Conservation (phyloP, 2,329 filamentous ascomycete species). For the Colletotrichum orbiculare region DNA sequence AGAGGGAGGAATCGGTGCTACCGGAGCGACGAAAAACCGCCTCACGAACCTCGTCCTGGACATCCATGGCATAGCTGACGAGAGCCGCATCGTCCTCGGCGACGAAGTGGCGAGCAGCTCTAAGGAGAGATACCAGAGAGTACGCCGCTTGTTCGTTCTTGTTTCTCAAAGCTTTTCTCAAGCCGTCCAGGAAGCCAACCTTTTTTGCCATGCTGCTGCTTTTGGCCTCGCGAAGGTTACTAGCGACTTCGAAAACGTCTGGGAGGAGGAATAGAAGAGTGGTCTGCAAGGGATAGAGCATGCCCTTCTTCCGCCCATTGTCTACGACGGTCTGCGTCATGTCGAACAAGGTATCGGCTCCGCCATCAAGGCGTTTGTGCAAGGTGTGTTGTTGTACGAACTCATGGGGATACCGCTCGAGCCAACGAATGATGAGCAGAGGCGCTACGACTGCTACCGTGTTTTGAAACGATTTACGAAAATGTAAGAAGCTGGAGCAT, state of each 20-base stretch:
- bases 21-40: slow-evolving; percentile 69
- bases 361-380: slow-evolving; percentile 71
- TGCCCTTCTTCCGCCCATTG: slow-evolving; percentile 63
- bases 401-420: slow-evolving; percentile 72
- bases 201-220: slow-evolving; percentile 73
- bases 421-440: slow-evolving; percentile 72
- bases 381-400: slow-evolving; percentile 72
- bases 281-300: slow-evolving; percentile 72
- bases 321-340: slow-evolving; percentile 73
- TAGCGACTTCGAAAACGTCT: slow-evolving; percentile 77
- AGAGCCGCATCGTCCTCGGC: slow-evolving; percentile 71
- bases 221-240: slow-evolving; percentile 73
- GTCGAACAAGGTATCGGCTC: slow-evolving; percentile 75
- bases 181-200: slow-evolving; percentile 70
- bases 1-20: slow-evolving; percentile 58
- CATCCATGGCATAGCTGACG: slow-evolving; percentile 75
- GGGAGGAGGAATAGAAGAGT: slow-evolving; percentile 72
- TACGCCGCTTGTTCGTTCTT: slow-evolving; percentile 75
- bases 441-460: slow-evolving; percentile 72
- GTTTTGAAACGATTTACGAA: slow-evolving; percentile 72
- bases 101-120: slow-evolving; percentile 72
- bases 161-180: slow-evolving; percentile 72
- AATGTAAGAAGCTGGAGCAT: slow-evolving; percentile 74
- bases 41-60: slow-evolving; percentile 75
- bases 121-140: slow-evolving; percentile 71